Evolutionary conservation across 345 rosid species (phyloP), one percentile per base, ranked within the genome.

Genomic region (Fremontodendron californicum): DNA sequence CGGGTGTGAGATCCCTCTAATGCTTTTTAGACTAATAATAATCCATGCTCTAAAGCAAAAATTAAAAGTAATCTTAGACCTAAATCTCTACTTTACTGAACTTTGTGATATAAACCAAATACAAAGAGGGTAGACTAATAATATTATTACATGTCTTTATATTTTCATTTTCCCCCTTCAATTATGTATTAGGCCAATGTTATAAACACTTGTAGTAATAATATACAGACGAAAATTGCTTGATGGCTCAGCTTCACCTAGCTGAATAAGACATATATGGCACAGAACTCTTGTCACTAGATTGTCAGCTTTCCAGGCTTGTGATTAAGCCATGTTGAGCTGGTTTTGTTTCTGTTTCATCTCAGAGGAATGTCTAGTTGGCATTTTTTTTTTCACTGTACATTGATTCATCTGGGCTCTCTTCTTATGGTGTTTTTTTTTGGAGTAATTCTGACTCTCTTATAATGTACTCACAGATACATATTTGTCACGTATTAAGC

Each of bases 401-500:
- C 16, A 48, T 9, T 76, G 71, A 39, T 79, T 75, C 43, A 46
- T 57, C 25, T 4, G 29, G 40, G 55, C 71, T 61, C 23, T 51
- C 13, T 42, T 72, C 46, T 55, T 39, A 9, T 68, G 3, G 31
- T 72, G 8, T n/a, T n/a, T 63, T 68, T 54, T 27, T 23, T 39
- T 13, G 55, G 21, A 58, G 71, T 49, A n/a, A 46, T 68, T 78
- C 76, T 81, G 75, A 69, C 66, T 73, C 42, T 70, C 54, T 69
- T 27, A 29, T 78, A 16, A 27, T 60, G 8, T 55, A 83, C 72
- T 73, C 76, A 83, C 92, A 96, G 99, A 82, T 84, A 71, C 86
- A 27, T 96, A 92, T 76, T n/a, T 86, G 86, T 80, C 81, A 25
- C 84, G 84, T 63, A 61, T 37, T 11, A 90, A 87, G 85, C 86